Base-by-base conservation (phyloP, 176 grass and related monocot species). In the Phragmites australis region DNA sequence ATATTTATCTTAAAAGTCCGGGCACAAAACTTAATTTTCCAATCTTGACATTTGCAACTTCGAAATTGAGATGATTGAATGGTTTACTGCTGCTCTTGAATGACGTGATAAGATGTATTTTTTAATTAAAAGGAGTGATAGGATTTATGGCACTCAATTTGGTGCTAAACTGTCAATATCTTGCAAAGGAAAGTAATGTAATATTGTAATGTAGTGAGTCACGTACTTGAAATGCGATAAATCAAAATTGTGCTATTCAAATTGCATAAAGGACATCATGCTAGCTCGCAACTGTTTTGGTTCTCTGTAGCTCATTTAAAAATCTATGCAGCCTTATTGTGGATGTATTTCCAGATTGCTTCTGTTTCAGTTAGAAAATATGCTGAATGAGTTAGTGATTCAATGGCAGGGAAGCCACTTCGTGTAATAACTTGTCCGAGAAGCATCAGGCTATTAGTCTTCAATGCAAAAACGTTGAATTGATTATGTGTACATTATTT, bases 311-410 rank as follows among this genome's bases (percentile, higher is more conserved):
- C 65, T 32, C 2, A 56, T 61, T 76, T 26, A n/a, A 18, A 73
- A 32, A 19, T 49, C 56, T 3, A 83, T 83, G n/a, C n/a, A n/a
- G 49, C 41, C 52, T 41, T 73, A 51, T n/a, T 74, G 57, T 68
- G 37, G 32, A 74, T 43, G 6, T 12, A 60, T 9, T 44, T 6
- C 87, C 0, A 8, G 18, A 70, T 75, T 79, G 32, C 68, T 78
- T 75, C 7, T 58, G 12, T 58, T 58, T 81, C n/a, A 59, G 2
- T 29, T 25, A 69, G n/a, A 4, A 74, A 61, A 73, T 64, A 11
- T 49, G n/a, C 8, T 58, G 10, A 68, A 21, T 42, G 65, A 61
- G 29, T 77, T 41, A 37, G 15, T 70, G 53, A 13, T 45, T 65
- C 1, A 79, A 75, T 43, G 46, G 67, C 55, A 77, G 10, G 39